Evolutionary conservation across 2,329 filamentous ascomycete species (phyloP).

Genomic region (Pyricularia sp.): DNA sequence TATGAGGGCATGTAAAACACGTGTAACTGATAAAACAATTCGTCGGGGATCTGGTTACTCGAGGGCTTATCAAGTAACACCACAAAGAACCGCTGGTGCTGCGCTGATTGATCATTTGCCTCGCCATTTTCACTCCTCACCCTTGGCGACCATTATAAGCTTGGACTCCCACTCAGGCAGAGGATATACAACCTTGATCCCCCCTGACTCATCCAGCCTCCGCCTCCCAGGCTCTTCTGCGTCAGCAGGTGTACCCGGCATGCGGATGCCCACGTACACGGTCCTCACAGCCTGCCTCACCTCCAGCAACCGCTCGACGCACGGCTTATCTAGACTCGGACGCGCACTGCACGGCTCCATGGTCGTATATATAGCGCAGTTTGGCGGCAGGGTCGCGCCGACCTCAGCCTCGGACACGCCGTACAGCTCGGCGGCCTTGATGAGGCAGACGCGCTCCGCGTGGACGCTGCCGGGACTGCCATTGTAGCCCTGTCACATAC

Average conservation of each 20-base stretch:
- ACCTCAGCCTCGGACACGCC: constrained; percentile 24
- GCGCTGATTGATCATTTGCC: not conserved
- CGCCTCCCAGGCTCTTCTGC: not conserved
- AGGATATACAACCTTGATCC: not conserved
- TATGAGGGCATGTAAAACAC: not conserved
- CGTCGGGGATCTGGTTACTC: not conserved
- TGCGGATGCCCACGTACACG: constrained; percentile 10
- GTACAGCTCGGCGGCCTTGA: constrained; percentile 29
- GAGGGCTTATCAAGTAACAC: not conserved
- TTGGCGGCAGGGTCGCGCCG: constrained; percentile 23
- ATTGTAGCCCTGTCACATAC: constrained; percentile 16
- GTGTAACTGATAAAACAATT: not conserved
- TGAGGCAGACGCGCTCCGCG: constrained; percentile 33
- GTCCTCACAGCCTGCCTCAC: constrained; percentile 8
- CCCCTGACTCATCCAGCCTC: not conserved
- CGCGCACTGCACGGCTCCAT: constrained; percentile 35
- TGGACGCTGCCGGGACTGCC: constrained; percentile 29
- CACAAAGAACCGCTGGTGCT: not conserved
- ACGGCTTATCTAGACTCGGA: constrained; percentile 24
- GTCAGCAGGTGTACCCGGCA: constrained; percentile 6
- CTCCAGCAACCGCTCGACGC: constrained; percentile 8
- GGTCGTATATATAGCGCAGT: constrained; percentile 32
- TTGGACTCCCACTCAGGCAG: not conserved
- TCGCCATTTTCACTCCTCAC: not conserved
- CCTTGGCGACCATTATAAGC: not conserved